Base-by-base conservation (phyloP, 2,329 filamentous ascomycete species). In the Cladophialophora carrionii region DNA sequence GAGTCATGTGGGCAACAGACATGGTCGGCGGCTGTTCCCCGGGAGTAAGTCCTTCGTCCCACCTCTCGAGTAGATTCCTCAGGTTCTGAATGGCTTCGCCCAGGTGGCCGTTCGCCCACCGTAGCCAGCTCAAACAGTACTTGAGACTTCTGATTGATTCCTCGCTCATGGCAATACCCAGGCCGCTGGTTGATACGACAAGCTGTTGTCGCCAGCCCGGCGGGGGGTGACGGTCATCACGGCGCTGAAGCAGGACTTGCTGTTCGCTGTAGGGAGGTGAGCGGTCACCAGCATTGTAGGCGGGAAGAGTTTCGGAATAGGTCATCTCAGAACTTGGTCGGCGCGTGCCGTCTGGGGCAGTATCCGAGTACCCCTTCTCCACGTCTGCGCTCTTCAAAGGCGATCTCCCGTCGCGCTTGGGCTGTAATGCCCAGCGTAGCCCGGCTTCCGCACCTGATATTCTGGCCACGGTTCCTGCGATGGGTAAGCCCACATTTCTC, bases 131-230 rank as follows among this genome's bases (percentile, higher is more conserved):
- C 1, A 98, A 80, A 69, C 93, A 97, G 72, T 92, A 94, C 72
- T 91, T 92, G 49, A 99, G 80, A 67, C 90, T 95, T 58, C 88
- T 86, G 8, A 97, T 80, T 24, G 91, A 96, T 73, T 95, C 90
- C 20, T 96, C 90, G 72, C 90, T 96, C 84, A 99, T 92, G 0
- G 95, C 92, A 17, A 96, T 89, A 68, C 92, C 92, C 0, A 98
- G 84, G 0, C 92, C 94, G 0, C 92, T 96, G 0, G 94, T 97
- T 4, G 91, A 93, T 75, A 96, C 90, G 70, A 96, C 90, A 20
- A 97, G 81, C 14, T 92, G 88, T 10, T 90, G 91, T 67, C 90
- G 91, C 92, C 92, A 96, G 48, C 81, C 83, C 10, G 74, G 68
- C 29, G 77, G 75, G 52, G 76, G 69, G 61, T 74, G 72, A 31